These are phyloP conservation scores for Volvox africanus DNA, from an alignment of 139 green algal species.

Conservation along the genomic window DNA sequence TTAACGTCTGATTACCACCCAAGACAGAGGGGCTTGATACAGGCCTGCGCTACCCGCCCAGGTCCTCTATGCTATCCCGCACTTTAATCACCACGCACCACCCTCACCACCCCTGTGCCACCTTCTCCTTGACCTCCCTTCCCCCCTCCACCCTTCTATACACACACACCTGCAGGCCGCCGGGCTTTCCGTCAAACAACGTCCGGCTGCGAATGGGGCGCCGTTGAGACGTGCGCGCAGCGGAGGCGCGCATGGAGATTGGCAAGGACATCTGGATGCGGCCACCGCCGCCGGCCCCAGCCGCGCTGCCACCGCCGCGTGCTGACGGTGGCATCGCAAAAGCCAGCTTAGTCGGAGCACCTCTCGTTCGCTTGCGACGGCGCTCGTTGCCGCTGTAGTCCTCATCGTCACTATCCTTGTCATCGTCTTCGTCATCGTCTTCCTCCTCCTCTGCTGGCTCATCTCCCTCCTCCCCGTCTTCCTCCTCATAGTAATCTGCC, in stretches of 20 bases:
- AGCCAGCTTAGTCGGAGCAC: not conserved
- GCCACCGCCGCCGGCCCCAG: not conserved
- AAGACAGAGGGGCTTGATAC: too few species aligned
- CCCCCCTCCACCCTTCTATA: not conserved
- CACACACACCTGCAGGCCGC: constrained; percentile 59
- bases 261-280: constrained; percentile 53
- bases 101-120: too few species aligned
- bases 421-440: constrained; percentile 11
- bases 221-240: constrained; percentile 73
- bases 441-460: not conserved
- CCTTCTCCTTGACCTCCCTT: not conserved
- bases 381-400: not conserved
- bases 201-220: constrained; percentile 41
- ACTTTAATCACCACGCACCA: too few species aligned
- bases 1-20: too few species aligned
- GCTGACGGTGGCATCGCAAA: constrained; percentile 2
- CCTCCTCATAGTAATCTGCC: not conserved
- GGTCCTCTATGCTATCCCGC: too few species aligned
- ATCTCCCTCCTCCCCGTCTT: not conserved
- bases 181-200: constrained; percentile 75
- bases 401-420: constrained; percentile 15
- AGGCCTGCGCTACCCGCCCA: too few species aligned
- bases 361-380: not conserved
- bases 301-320: not conserved
- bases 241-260: not conserved